Percentiles rank a stretch among this genome's conserved stretches.
Conservation (phyloP, 768 basidiomycete genomes). For the Lactifluus subvellereus region DNA sequence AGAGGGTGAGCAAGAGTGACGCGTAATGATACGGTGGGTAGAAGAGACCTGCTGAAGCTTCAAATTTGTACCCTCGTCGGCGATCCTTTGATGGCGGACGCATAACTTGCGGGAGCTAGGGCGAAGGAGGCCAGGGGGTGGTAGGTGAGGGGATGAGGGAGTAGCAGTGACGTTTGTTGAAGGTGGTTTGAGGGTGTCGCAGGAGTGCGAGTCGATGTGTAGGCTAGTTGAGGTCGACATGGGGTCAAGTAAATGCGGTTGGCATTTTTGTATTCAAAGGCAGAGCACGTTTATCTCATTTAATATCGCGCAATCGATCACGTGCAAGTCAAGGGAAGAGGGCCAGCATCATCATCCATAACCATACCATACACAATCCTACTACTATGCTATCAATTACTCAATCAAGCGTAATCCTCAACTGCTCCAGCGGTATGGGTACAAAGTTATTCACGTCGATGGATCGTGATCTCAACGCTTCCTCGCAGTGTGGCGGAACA, state of each 20-base stretch:
- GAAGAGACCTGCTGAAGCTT: conserved; percentile 79
- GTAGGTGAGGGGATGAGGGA: conserved; percentile 4
- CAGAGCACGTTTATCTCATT: not conserved
- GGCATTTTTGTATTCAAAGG: no score
- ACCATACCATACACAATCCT: conserved; percentile 9
- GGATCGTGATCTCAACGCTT: conserved; percentile 78
- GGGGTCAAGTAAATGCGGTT: no score
- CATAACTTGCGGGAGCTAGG: conserved; percentile 70
- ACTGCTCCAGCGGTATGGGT: conserved; percentile 95
- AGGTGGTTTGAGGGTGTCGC: conserved; percentile 45
- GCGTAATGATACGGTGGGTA: conserved; percentile 6
- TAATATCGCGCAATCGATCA: conserved; percentile 14
- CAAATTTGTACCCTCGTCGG: conserved; percentile 88
- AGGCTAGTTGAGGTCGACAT: no score
- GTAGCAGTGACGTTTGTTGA: conserved; percentile 36
- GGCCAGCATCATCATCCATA: no score
- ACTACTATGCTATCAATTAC: not conserved
- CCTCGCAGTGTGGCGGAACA: conserved; percentile 85
- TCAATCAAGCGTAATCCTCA: conserved; percentile 89
- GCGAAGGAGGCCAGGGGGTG: conserved; percentile 20
- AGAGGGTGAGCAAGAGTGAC: not conserved
- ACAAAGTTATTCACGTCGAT: conserved; percentile 88
- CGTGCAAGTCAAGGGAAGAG: conserved; percentile 7
- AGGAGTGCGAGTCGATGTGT: conserved; percentile 40
- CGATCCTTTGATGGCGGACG: conserved; percentile 92